A percentile compares a stretch with the other conserved stretches of the same genome.
phyloP scores from a whole-genome alignment of 192 early-diverging fungal genomes.

The Umbelopsis sp. region DNA sequence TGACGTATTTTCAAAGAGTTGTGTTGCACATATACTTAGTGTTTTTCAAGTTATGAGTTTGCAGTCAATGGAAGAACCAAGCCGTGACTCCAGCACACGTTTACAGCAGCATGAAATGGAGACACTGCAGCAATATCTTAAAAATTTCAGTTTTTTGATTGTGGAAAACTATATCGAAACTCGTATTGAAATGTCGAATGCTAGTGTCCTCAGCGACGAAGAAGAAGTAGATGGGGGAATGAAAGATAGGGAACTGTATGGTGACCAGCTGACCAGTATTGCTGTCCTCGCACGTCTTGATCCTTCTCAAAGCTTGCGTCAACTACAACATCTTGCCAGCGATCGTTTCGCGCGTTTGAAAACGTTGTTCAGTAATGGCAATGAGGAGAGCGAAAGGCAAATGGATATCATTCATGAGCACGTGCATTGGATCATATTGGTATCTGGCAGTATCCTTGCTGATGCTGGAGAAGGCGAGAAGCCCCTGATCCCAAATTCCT shows the following conservation, averaged over 20 bases:
- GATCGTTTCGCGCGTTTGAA: conserved; percentile 56
- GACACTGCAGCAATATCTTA: conserved; percentile 48
- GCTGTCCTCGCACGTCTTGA: conserved; percentile 64
- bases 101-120: conserved; percentile 12
- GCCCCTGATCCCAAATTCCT: conserved; percentile 63
- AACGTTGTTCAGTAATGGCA: conserved; percentile 42
- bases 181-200: conserved; percentile 59
- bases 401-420: conserved; percentile 59
- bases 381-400: conserved; percentile 15
- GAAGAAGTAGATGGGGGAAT: conserved; percentile 49
- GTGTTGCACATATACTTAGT: too few relatives aligned
- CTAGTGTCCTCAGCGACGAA: conserved; percentile 48
- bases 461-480: conserved; percentile 71
- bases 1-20: too few relatives aligned
- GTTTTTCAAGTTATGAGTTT: background rate
- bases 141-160: conserved; percentile 55
- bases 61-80: background rate
- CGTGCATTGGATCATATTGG: conserved; percentile 75
- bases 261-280: conserved; percentile 72
- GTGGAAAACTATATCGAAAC: conserved; percentile 66
- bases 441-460: conserved; percentile 67
- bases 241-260: conserved; percentile 71
- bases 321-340: conserved; percentile 52
- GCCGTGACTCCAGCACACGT: background rate
- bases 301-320: conserved; percentile 49